Base-by-base conservation (phyloP, 805 yeast genomes). In the Naumovozyma baii region DNA sequence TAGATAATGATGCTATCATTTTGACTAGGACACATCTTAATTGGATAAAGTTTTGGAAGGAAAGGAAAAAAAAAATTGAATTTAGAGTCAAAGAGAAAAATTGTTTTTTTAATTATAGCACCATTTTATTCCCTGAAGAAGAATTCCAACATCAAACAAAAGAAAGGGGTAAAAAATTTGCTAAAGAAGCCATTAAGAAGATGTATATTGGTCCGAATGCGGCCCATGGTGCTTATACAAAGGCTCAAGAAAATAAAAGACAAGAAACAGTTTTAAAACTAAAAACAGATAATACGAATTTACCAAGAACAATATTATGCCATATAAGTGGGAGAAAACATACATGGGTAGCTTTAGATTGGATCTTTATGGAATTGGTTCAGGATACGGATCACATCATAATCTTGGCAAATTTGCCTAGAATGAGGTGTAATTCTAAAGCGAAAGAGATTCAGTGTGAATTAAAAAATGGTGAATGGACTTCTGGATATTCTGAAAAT, bases 341-440 rank as follows among this genome's bases (percentile, higher is more conserved):
- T 59, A 79, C 92, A 0, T 83, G 94, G 94, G 84, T 80, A 5
- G 78, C 86, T 1, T 57, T 83, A 29, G 94, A 83, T 54, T 83
- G 83, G 80, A 63, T 73, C 5, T 61, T 79, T 41, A 64, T 66
- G 33, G 62, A 65, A 32, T 59, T 77, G 8, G 56, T 78, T 3
- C 76, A 73, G 46, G 64, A 76, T 51, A 83, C 85, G 7, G 94
- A 83, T 55, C 70, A 76, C 8, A 58, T 83, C 4, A 72, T 82
- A 3, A 69, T 83, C 4, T 69, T 76, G 8, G 69, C 86, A 2
- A 58, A 55, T 35, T 38, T 59, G 19, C 63, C 64, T 2, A 34
- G 48, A 34, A 37, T 49, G 5, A 30, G 34, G 8, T 17, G 35
- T 13, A 44, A 45, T 16, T 43, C 40, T n/a, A 30, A 22, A 22